These are phyloP conservation scores for Clarireedia monteithiana DNA, from an alignment of 2,329 filamentous ascomycete species.

Conservation along the genomic window DNA sequence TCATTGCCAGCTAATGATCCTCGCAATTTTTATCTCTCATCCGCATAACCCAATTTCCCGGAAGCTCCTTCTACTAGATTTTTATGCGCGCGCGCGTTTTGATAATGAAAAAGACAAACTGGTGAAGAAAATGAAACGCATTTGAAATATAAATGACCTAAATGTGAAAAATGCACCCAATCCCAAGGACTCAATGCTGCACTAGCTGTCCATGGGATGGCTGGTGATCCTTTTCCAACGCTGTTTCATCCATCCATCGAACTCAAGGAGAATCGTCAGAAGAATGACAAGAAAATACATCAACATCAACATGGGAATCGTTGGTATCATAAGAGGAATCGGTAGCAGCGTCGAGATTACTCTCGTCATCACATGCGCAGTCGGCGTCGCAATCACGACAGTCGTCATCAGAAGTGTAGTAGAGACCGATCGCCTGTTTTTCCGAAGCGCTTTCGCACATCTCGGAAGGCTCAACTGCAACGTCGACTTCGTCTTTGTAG, in stretches of 20 bases:
- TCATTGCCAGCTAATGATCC: neutral
- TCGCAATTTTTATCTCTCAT: neutral
- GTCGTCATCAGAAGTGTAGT: conserved; percentile 1
- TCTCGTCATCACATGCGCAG: conserved; percentile 1
- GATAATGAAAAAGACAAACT: neutral
- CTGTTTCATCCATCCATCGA: conserved; percentile 10
- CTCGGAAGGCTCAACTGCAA: neutral
- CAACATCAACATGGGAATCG: conserved; percentile 17
- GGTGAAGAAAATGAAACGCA: conserved; percentile 1
- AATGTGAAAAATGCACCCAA: neutral
- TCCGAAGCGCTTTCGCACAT: conserved; percentile 6
- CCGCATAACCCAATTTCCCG: neutral
- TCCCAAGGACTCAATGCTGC: conserved; percentile 26
- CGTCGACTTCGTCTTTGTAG: conserved; percentile 32
- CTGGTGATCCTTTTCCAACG: conserved; percentile 11
- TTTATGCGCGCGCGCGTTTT: neutral
- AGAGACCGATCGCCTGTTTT: neutral
- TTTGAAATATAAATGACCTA: conserved; percentile 4
- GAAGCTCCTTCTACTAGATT: too few species aligned
- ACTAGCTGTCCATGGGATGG: conserved; percentile 26
- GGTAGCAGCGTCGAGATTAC: conserved; percentile 12
- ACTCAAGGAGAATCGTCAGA: neutral
- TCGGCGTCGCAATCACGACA: conserved; percentile 9
- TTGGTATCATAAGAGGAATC: conserved; percentile 20
- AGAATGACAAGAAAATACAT: conserved; percentile 5